These are phyloP conservation scores for Tuber borchii DNA, from an alignment of 495 filamentous ascomycete species.

Conservation along the genomic window DNA sequence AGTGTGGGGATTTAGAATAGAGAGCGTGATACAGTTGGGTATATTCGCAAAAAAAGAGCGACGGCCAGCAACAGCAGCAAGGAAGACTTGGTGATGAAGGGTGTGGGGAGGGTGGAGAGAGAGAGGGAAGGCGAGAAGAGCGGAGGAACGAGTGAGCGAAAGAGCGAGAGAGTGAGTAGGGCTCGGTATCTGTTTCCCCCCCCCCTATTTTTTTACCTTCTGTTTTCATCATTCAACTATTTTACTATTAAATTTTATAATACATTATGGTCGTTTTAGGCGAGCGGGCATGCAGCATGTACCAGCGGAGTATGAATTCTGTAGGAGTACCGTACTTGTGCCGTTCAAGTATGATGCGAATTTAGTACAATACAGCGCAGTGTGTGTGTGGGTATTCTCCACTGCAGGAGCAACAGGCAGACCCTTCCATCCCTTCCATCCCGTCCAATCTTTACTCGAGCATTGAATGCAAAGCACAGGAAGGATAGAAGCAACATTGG, in stretches of 20 bases:
- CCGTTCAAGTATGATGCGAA: background rate
- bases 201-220: constrained; percentile 25
- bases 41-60: background rate
- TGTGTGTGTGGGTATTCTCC: background rate
- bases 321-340: background rate
- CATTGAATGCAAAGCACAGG: no score
- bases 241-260: background rate
- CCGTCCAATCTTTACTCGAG: no score
- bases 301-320: background rate
- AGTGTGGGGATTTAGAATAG: constrained; percentile 15
- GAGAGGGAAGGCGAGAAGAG: background rate
- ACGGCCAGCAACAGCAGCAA: background rate
- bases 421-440: constrained; percentile 9
- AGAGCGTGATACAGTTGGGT: constrained; percentile 12
- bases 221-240: constrained; percentile 17
- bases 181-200: constrained; percentile 27
- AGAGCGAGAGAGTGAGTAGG: constrained; percentile 23
- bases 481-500: constrained; percentile 4
- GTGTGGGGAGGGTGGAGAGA: background rate
- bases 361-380: no score
- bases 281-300: background rate
- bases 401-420: constrained; percentile 21
- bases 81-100: constrained; percentile 9
- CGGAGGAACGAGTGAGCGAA: constrained; percentile 9
- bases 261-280: background rate